phyloP scores from a whole-genome alignment of 345 rosid genomes.

The Gynandropsis gynandra region DNA sequence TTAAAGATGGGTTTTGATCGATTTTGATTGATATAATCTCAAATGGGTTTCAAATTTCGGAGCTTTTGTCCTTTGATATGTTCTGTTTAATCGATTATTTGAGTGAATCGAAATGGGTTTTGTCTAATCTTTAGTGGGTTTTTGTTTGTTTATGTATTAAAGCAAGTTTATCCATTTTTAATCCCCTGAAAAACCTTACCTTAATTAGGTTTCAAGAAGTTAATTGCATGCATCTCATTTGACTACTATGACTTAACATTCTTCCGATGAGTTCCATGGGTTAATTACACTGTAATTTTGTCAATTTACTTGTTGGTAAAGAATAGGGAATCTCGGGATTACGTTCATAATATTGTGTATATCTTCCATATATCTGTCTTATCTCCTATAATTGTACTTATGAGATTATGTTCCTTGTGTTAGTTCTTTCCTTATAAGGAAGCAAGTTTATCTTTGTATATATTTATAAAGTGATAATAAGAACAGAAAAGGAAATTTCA shows the following conservation, averaged over 20 bases:
- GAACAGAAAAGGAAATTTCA: too few species aligned
- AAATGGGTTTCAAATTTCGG: background rate
- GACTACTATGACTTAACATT: background rate
- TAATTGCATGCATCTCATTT: conserved; percentile 23
- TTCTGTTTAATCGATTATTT: conserved; percentile 5
- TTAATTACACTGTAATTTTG: background rate
- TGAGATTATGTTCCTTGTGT: too few species aligned
- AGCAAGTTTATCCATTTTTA: conserved; percentile 6
- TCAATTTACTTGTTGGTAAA: conserved; percentile 3
- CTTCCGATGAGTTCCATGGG: background rate
- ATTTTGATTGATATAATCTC: conserved; percentile 5
- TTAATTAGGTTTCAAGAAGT: conserved; percentile 8
- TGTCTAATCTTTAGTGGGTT: conserved; percentile 20
- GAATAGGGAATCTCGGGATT: too few species aligned
- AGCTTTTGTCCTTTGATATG: conserved; percentile 6
- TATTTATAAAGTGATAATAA: too few species aligned
- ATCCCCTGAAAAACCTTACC: background rate
- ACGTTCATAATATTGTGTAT: conserved; percentile 1
- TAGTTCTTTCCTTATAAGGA: too few species aligned
- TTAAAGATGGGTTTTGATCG: conserved; percentile 3
- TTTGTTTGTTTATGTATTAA: conserved; percentile 19
- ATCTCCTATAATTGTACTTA: too few species aligned
- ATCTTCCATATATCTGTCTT: too few species aligned
- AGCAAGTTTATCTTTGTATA: too few species aligned
- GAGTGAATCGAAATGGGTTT: conserved; percentile 1